These are phyloP conservation scores for Leishmania gerbilli DNA, from an alignment of 208 protist species.

Conservation along the genomic window DNA sequence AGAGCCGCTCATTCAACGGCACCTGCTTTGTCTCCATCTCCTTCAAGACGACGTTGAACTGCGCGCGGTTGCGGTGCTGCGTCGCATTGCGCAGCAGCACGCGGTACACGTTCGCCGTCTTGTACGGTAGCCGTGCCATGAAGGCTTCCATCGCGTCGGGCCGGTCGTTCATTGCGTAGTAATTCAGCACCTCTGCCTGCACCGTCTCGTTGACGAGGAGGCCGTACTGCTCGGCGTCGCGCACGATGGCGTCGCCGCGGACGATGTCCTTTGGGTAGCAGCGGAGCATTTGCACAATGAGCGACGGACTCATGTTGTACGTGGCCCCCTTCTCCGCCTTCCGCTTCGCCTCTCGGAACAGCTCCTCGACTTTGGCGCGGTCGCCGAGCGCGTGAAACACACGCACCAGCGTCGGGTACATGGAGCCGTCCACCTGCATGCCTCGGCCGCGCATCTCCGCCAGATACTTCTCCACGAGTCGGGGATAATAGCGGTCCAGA, in stretches of 20 bases:
- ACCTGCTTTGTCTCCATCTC: conserved; percentile 54
- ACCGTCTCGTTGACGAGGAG: conserved; percentile 68
- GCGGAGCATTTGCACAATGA: conserved; percentile 73
- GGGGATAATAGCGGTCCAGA: conserved; percentile 89
- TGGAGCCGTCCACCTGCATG: conserved; percentile 76
- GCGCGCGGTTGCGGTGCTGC: conserved; percentile 47
- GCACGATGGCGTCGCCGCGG: conserved; percentile 58
- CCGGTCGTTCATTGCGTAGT: conserved; percentile 60
- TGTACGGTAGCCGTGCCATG: conserved; percentile 59
- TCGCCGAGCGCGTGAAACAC: conserved; percentile 83
- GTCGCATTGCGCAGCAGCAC: conserved; percentile 79
- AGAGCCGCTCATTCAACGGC: conserved; percentile 72
- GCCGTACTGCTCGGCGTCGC: conserved; percentile 70
- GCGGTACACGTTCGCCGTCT: conserved; percentile 71
- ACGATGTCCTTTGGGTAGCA: conserved; percentile 49
- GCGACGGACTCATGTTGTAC: conserved; percentile 43
- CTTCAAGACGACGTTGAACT: conserved; percentile 56
- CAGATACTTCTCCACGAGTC: conserved; percentile 87
- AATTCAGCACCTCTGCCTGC: conserved; percentile 77
- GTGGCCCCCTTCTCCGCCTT: conserved; percentile 42
- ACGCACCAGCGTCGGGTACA: conserved; percentile 88
- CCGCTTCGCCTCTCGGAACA: conserved; percentile 79
- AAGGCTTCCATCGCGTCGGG: conserved; percentile 63
- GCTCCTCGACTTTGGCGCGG: conserved; percentile 50
- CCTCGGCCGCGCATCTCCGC: conserved; percentile 77